These are phyloP conservation scores for Botrytis paeoniae DNA, from an alignment of 2,329 filamentous ascomycete species.

Conservation along the genomic window DNA sequence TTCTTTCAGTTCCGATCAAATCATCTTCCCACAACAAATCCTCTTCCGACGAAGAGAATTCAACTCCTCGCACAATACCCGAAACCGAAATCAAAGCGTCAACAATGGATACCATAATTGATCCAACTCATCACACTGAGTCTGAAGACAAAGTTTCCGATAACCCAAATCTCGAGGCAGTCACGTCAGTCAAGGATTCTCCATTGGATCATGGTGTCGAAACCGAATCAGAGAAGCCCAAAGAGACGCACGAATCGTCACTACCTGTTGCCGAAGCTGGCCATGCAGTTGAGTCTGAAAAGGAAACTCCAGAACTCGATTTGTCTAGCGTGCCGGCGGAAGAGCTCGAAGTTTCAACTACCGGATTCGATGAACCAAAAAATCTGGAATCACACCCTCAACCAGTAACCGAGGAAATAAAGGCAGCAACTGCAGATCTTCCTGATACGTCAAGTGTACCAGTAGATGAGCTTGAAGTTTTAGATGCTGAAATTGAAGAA, in stretches of 20 bases:
- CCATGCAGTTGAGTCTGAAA: neutral
- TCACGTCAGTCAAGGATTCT: neutral
- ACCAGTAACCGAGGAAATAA: neutral
- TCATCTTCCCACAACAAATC: conserved; percentile 14
- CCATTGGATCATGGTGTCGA: neutral
- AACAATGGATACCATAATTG: neutral
- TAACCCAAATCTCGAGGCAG: neutral
- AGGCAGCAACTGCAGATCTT: neutral
- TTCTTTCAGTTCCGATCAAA: conserved; percentile 40
- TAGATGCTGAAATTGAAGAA: neutral
- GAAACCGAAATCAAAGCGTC: neutral
- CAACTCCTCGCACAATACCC: conserved; percentile 9
- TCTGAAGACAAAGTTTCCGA: neutral
- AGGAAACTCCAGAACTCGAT: neutral
- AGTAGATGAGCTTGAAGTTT: neutral
- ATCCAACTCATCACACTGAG: neutral
- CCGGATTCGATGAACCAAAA: neutral
- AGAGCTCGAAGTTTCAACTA: conserved; percentile 10
- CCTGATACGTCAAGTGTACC: neutral
- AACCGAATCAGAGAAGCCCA: neutral
- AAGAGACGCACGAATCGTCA: neutral
- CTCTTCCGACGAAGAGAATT: conserved; percentile 4
- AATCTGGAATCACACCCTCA: neutral
- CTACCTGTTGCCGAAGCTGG: neutral
- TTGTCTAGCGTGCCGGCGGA: neutral